These are phyloP conservation scores for Porcisia deanei DNA, from an alignment of 208 protist genomes.

Conservation along the genomic window DNA sequence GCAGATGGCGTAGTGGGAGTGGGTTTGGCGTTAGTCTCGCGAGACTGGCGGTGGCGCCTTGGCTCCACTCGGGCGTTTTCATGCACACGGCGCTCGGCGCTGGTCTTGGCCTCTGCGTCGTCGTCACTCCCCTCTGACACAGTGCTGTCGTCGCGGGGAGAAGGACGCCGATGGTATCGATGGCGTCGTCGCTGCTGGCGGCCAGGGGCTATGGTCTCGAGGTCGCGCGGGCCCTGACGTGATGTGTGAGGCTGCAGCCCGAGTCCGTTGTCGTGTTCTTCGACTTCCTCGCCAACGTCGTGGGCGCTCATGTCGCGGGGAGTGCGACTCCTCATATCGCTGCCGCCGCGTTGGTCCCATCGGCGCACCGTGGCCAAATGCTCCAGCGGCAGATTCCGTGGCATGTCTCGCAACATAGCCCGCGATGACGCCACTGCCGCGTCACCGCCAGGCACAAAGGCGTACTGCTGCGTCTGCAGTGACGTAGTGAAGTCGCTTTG, in stretches of 20 bases:
- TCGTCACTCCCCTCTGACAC: not conserved
- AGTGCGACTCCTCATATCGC: not conserved
- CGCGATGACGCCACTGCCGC: slow-evolving; percentile 2
- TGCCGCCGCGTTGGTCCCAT: slow-evolving; percentile 17
- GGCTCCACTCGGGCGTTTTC: not conserved
- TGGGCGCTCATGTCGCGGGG: not conserved
- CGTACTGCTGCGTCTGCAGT: slow-evolving; percentile 26
- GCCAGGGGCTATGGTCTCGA: slow-evolving; percentile 22
- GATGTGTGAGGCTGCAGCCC: not conserved
- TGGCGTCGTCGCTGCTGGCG: slow-evolving; percentile 12
- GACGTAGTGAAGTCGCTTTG: slow-evolving; percentile 19
- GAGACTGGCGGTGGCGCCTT: not conserved
- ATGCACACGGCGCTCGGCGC: not conserved
- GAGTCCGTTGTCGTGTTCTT: not conserved
- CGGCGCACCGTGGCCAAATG: slow-evolving; percentile 24
- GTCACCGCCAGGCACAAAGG: slow-evolving; percentile 20
- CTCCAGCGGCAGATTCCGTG: slow-evolving; percentile 45
- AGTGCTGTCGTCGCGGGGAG: not conserved
- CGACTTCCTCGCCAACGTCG: not conserved
- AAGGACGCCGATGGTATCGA: not conserved
- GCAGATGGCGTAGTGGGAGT: not conserved
- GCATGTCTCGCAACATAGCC: slow-evolving; percentile 44
- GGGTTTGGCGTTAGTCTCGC: not conserved
- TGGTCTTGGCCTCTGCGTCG: not conserved
- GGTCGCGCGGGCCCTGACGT: not conserved